Percentiles rank a stretch among this genome's conserved stretches.
phyloP scores from a whole-genome alignment of 2,329 filamentous ascomycete species.

The Chaetomium globosum region DNA sequence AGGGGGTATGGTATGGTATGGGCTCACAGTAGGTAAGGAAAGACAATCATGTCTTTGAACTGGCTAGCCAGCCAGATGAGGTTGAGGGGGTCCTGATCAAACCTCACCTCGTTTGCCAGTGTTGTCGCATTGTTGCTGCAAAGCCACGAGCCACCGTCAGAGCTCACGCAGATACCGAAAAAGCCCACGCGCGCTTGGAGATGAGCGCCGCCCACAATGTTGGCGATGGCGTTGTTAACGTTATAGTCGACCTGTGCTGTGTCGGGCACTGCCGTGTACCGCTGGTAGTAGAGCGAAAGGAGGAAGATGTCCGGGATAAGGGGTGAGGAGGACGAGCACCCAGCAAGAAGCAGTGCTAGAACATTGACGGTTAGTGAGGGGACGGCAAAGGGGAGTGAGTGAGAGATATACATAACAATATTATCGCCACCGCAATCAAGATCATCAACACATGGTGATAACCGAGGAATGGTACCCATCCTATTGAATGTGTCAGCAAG shows the following conservation, averaged over 20 bases:
- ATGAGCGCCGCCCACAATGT: conserved; percentile 82
- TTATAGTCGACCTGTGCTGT: conserved; percentile 90
- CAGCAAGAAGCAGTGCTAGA: conserved; percentile 83
- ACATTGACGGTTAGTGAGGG: background rate
- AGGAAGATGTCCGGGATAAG: conserved; percentile 95
- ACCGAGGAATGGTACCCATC: conserved; percentile 69
- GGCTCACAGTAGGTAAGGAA: conserved; percentile 89
- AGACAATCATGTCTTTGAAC: conserved; percentile 98
- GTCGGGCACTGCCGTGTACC: conserved; percentile 78
- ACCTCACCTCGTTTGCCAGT: conserved; percentile 81
- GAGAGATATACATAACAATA: conserved; percentile 80
- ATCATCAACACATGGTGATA: conserved; percentile 95
- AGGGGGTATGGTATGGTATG: background rate
- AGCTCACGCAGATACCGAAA: conserved; percentile 95
- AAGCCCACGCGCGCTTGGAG: conserved; percentile 93
- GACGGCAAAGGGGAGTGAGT: conserved; percentile 1
- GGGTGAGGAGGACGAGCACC: conserved; percentile 94
- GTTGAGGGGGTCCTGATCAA: conserved; percentile 95
- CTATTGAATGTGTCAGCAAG: conserved; percentile 43
- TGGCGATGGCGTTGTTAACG: conserved; percentile 79
- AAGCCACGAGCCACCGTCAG: conserved; percentile 85
- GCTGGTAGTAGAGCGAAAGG: conserved; percentile 94
- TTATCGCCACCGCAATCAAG: conserved; percentile 88
- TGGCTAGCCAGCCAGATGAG: conserved; percentile 95
- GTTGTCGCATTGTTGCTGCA: conserved; percentile 97